Evolutionary conservation across 345 rosid genomes (phyloP).

Genomic region (Pistacia vera): DNA sequence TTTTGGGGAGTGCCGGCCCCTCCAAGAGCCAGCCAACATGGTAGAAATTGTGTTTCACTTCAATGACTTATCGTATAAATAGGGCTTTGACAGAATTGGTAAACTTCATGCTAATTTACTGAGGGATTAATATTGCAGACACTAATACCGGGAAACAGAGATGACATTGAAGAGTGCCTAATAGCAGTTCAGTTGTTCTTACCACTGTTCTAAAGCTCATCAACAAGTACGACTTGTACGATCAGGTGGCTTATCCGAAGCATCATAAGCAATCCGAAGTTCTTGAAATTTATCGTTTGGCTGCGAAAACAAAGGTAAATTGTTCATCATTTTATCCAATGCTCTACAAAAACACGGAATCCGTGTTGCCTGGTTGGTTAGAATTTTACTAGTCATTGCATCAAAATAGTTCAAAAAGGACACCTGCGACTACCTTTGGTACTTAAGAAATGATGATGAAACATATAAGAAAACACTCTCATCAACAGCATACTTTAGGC

Average conservation of each 20-base stretch:
- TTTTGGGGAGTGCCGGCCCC: slow-evolving; percentile 82
- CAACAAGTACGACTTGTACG: slow-evolving; percentile 64
- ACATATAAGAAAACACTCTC: neutral
- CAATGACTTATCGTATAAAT: neutral
- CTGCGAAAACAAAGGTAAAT: slow-evolving; percentile 73
- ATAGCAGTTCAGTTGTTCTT: slow-evolving; percentile 55
- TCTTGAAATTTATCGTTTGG: slow-evolving; percentile 68
- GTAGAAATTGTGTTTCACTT: slow-evolving; percentile 32
- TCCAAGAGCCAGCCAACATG: slow-evolving; percentile 88
- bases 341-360: too few species aligned
- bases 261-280: slow-evolving; percentile 77
- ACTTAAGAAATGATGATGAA: neutral
- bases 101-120: slow-evolving; percentile 15
- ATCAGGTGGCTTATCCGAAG: slow-evolving; percentile 75
- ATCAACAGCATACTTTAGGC: neutral
- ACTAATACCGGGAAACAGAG: slow-evolving; percentile 63
- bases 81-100: slow-evolving; percentile 1
- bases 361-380: too few species aligned
- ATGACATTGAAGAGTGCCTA: slow-evolving; percentile 71
- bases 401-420: neutral
- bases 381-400: neutral
- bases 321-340: too few species aligned
- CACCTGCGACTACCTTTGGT: neutral
- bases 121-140: slow-evolving; percentile 41
- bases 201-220: slow-evolving; percentile 64